These are phyloP conservation scores for Lyophyllum decastes DNA, from an alignment of 768 basidiomycete species.

Conservation along the genomic window DNA sequence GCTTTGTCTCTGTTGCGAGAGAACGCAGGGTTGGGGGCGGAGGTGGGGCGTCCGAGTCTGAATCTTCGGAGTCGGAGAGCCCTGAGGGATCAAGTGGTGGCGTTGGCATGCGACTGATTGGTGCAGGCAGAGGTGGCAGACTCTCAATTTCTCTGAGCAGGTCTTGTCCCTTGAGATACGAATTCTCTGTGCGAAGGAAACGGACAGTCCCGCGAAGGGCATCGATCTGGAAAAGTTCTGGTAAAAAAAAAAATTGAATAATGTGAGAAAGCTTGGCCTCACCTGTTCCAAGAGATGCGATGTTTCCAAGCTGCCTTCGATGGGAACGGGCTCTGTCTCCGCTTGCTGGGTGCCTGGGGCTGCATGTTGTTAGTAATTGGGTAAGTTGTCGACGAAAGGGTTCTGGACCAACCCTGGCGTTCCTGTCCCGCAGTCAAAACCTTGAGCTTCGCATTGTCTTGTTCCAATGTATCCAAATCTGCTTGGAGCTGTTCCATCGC, in stretches of 20 bases:
- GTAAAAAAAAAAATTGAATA: constrained; percentile 4
- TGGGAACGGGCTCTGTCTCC: constrained; percentile 62
- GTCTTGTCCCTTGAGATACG: constrained; percentile 91
- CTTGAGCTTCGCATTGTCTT: constrained; percentile 87
- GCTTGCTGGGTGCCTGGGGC: constrained; percentile 49
- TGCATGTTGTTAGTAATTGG: constrained; percentile 10
- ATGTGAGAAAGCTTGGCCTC: constrained; percentile 11
- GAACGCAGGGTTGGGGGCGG: constrained; percentile 60
- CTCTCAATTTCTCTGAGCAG: constrained; percentile 80
- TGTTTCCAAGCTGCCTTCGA: constrained; percentile 85
- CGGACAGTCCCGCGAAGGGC: constrained; percentile 89
- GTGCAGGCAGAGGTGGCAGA: constrained; percentile 64
- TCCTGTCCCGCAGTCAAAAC: constrained; percentile 64
- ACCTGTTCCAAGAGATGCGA: constrained; percentile 90
- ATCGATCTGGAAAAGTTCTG: constrained; percentile 59
- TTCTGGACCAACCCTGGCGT: constrained; percentile 57
- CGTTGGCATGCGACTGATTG: constrained; percentile 51
- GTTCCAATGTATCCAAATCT: constrained; percentile 84
- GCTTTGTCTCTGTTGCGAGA: constrained; percentile 79
- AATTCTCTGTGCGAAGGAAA: constrained; percentile 92
- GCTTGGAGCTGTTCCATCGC: constrained; percentile 92
- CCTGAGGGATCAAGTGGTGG: constrained; percentile 70
- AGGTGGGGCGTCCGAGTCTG: constrained; percentile 44
- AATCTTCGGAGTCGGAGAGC: constrained; percentile 68
- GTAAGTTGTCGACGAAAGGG: background rate